These are phyloP conservation scores for Peronospora farinosa DNA, from an alignment of 352 stramenopile genomes.

Conservation along the genomic window DNA sequence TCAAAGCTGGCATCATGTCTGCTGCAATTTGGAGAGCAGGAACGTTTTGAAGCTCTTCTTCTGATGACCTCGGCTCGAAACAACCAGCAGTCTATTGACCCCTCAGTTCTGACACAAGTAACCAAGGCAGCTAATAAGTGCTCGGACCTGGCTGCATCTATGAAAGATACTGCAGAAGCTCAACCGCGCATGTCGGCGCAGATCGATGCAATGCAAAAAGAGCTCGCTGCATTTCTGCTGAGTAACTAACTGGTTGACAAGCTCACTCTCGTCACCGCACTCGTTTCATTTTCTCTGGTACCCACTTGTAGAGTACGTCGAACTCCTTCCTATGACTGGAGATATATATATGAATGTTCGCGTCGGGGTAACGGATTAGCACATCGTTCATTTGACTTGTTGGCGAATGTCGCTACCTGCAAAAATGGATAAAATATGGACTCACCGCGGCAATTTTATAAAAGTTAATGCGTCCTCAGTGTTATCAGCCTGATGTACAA, in stretches of 20 bases:
- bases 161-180: conserved; percentile 3
- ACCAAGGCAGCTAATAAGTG: conserved; percentile 3
- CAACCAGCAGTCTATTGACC: conserved; percentile 14
- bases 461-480: too few species aligned
- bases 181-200: conserved; percentile 12
- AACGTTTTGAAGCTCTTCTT: conserved; percentile 27
- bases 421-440: too few species aligned
- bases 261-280: conserved; percentile 7
- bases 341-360: too few species aligned
- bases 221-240: conserved; percentile 10
- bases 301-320: too few species aligned
- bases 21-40: conserved; percentile 29
- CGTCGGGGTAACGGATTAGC: too few species aligned
- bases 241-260: conserved; percentile 3
- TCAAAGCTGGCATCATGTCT: conserved; percentile 16
- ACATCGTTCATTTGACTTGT: too few species aligned
- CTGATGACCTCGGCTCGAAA: conserved; percentile 14
- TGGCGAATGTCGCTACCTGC: too few species aligned
- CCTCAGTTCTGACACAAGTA: conserved; percentile 10
- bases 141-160: neutral
- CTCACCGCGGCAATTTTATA: too few species aligned
- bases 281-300: conserved; percentile 22
- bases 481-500: too few species aligned
- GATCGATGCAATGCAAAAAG: conserved; percentile 17
- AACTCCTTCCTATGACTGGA: too few species aligned